A percentile compares a stretch with the other conserved stretches of the same genome.
Evolutionary conservation across 108 stramenopile species (phyloP).

Genomic region (Hondaea fermentalgiana): DNA sequence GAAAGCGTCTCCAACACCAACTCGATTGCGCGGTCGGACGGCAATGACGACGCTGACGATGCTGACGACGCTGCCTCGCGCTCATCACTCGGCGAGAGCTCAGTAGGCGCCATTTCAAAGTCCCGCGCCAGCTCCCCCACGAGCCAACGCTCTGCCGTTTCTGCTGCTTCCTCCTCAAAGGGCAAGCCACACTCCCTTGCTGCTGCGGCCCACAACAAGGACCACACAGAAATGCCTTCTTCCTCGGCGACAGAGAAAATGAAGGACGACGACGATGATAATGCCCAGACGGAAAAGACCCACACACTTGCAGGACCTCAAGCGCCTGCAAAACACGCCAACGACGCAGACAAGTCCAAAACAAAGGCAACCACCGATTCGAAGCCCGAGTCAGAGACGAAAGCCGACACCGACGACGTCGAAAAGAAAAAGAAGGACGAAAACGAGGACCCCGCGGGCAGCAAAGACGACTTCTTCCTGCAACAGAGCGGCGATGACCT

Average conservation of each 20-base stretch:
- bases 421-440: not conserved
- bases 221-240: too few relatives aligned
- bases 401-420: not conserved
- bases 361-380: too few relatives aligned
- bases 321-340: too few relatives aligned
- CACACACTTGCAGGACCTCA: too few relatives aligned
- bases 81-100: not conserved
- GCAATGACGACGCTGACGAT: not conserved
- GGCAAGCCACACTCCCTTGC: not conserved
- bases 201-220: not conserved
- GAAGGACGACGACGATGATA: too few relatives aligned
- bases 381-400: not conserved
- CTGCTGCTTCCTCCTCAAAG: not conserved
- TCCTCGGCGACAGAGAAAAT: too few relatives aligned
- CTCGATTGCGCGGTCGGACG: too few relatives aligned
- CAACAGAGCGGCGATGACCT: not conserved
- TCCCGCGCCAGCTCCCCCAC: not conserved
- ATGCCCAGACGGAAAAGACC: too few relatives aligned
- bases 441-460: not conserved
- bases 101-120: not conserved
- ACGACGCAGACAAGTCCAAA: too few relatives aligned
- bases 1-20: too few relatives aligned
- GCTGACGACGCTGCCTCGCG: not conserved
- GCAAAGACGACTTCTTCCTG: not conserved
- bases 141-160: not conserved